phyloP scores from a whole-genome alignment of 2,329 filamentous ascomycete species.

The Penicillium italicum region DNA sequence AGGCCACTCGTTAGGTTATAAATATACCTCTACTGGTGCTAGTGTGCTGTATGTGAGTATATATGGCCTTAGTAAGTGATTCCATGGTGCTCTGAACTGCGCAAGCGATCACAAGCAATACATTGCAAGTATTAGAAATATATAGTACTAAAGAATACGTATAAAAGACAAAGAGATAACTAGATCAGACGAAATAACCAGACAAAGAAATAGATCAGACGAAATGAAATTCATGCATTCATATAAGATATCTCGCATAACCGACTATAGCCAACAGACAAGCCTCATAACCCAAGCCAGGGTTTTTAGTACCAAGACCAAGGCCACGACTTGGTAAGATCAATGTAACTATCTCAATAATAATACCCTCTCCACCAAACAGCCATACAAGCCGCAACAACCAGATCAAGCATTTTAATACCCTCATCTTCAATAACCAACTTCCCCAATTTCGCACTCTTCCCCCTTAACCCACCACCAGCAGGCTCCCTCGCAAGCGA shows the following conservation, averaged over 20 bases:
- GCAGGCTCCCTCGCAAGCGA: conserved; percentile 77
- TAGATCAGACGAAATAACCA: neutral
- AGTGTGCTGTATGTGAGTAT: too few species aligned
- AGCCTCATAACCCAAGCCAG: neutral
- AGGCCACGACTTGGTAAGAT: neutral
- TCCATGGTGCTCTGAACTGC: too few species aligned
- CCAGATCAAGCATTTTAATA: conserved; percentile 88
- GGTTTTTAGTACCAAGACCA: neutral
- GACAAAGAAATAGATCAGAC: neutral
- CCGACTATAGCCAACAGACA: neutral
- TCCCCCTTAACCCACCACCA: conserved; percentile 80
- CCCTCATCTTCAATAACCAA: conserved; percentile 86
- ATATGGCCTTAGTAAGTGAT: too few species aligned
- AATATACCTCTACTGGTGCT: neutral
- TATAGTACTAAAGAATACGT: neutral
- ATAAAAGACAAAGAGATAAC: neutral
- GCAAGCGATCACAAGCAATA: neutral
- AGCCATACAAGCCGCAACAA: conserved; percentile 86
- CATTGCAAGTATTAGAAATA: neutral
- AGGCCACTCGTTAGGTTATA: neutral
- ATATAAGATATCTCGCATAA: neutral
- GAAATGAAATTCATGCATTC: neutral
- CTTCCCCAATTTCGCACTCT: conserved; percentile 89
- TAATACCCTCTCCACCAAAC: conserved; percentile 88
- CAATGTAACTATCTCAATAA: conserved; percentile 25